phyloP scores from a whole-genome alignment of 805 yeast species.

The Barnettozyma populi region DNA sequence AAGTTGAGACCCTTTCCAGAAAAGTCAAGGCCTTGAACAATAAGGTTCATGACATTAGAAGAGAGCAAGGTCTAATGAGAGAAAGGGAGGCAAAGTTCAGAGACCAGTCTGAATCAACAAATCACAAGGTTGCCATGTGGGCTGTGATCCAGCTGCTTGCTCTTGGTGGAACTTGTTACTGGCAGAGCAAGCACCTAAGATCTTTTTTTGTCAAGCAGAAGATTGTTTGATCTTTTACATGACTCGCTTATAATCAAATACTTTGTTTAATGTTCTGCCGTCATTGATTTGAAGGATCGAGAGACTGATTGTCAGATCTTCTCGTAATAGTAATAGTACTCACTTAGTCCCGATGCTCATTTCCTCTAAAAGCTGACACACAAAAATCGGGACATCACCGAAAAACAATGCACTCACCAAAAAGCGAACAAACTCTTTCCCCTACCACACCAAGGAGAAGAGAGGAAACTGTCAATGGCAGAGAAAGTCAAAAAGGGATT shows the following conservation, averaged over 20 bases:
- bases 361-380: no score
- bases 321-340: no score
- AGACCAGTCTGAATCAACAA: constrained; percentile 71
- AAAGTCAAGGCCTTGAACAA: constrained; percentile 52
- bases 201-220: constrained; percentile 84
- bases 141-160: constrained; percentile 66
- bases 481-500: background rate
- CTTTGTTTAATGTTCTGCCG: background rate
- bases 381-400: no score
- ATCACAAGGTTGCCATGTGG: constrained; percentile 68
- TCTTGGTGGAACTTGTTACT: constrained; percentile 60
- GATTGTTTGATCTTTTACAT: constrained; percentile 12
- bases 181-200: constrained; percentile 76
- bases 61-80: constrained; percentile 60
- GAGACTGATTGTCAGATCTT: no score
- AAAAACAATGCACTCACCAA: no score
- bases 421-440: no score
- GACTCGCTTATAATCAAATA: background rate
- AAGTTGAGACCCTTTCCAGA: constrained; percentile 45
- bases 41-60: constrained; percentile 51
- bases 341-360: no score
- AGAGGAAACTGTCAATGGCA: background rate
- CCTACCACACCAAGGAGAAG: no score
- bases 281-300: background rate
- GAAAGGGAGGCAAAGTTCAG: constrained; percentile 73